Evolutionary conservation across 805 yeast species (phyloP).

Genomic region (Barnettozyma populi): DNA sequence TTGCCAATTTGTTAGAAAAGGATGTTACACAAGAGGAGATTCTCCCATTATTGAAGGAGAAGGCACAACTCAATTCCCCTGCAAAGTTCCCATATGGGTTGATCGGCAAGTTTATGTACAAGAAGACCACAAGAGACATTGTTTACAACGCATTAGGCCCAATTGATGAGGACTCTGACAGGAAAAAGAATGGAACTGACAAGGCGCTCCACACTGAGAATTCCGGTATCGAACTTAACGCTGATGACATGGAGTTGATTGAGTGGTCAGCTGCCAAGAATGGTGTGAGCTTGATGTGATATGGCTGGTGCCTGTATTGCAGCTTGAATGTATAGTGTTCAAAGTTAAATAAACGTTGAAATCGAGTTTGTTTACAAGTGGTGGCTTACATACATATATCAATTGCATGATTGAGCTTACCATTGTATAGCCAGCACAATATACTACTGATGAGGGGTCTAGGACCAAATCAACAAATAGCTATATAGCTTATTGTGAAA

Average conservation of each 20-base stretch:
- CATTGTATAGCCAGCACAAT: no score
- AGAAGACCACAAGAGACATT: conserved; percentile 7
- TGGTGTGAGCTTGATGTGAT: not conserved
- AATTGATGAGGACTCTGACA: not conserved
- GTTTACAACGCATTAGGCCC: conserved; percentile 11
- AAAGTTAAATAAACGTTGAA: not conserved
- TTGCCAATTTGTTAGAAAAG: conserved; percentile 48
- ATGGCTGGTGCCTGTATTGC: no score
- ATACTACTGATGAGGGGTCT: no score
- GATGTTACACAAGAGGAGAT: conserved; percentile 42
- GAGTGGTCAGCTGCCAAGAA: conserved; percentile 3
- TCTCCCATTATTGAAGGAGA: conserved; percentile 15
- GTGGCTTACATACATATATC: no score
- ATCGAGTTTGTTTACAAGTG: not conserved
- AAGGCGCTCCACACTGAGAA: not conserved
- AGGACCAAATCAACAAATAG: no score
- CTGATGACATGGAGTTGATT: not conserved
- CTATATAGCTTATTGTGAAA: no score
- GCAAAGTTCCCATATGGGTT: conserved; percentile 35
- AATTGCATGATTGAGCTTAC: no score
- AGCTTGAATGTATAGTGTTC: not conserved
- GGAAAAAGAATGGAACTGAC: not conserved
- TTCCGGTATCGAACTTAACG: not conserved
- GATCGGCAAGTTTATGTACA: conserved; percentile 3
- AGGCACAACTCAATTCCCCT: conserved; percentile 29